phyloP scores from a whole-genome alignment of 2,329 filamentous ascomycete species.

The Microcyclospora tardicrescens region DNA sequence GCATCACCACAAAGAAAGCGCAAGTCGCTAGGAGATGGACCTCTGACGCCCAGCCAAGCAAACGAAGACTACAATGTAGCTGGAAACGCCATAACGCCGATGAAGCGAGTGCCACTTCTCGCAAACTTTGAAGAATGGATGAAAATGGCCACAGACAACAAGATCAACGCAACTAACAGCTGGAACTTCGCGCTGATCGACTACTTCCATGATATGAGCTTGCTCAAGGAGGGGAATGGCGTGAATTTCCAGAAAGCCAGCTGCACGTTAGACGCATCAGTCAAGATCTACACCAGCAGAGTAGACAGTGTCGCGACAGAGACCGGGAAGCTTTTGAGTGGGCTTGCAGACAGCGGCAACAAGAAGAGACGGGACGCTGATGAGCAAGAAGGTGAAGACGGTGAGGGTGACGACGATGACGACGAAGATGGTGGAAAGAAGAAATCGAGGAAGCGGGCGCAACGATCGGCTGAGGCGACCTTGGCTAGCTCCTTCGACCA shows the following conservation, averaged over 20 bases:
- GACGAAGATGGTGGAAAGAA: slow-evolving; percentile 39
- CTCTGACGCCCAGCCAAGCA: slow-evolving; percentile 40
- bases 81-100: slow-evolving; percentile 72
- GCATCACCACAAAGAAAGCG: slow-evolving; percentile 55
- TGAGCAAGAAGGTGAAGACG: slow-evolving; percentile 42
- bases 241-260: slow-evolving; percentile 99
- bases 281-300: slow-evolving; percentile 98
- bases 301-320: slow-evolving; percentile 97
- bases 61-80: slow-evolving; percentile 46
- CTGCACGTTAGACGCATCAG: slow-evolving; percentile 92
- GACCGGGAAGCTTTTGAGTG: slow-evolving; percentile 87
- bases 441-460: slow-evolving; percentile 59
- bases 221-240: slow-evolving; percentile 88
- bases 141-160: slow-evolving; percentile 99
- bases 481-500: slow-evolving; percentile 78
- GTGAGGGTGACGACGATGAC: slow-evolving; percentile 49
- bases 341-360: slow-evolving; percentile 70
- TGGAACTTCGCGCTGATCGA: slow-evolving; percentile 99
- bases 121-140: slow-evolving; percentile 99
- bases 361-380: slow-evolving; percentile 49
- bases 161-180: slow-evolving; percentile 91
- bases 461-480: slow-evolving; percentile 76
- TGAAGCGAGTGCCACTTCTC: slow-evolving; percentile 89
- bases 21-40: slow-evolving; percentile 24
- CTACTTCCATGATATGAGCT: slow-evolving; percentile 98